Evolutionary conservation across 2,329 filamentous ascomycete species (phyloP).

Genomic region (Ascomycota sp.): DNA sequence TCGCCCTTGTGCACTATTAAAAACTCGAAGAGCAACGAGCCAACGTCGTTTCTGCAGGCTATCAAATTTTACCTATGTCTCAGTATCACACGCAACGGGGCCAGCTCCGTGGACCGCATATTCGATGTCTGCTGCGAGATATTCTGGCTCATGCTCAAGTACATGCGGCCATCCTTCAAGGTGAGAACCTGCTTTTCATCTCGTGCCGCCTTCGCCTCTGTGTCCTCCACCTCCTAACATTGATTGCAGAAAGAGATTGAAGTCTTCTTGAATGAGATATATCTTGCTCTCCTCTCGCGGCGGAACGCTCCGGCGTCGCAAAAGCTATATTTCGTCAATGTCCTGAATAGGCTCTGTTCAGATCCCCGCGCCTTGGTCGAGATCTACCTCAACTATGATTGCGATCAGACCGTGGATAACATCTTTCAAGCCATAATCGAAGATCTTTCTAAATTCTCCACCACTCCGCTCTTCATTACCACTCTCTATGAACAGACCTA

Average conservation of each 20-base stretch:
- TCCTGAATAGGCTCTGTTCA: slow-evolving; percentile 64
- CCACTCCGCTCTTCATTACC: slow-evolving; percentile 54
- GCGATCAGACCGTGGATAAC: slow-evolving; percentile 86
- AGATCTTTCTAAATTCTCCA: slow-evolving; percentile 75
- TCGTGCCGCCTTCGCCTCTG: neutral
- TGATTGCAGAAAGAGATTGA: slow-evolving; percentile 68
- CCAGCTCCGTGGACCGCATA: slow-evolving; percentile 75
- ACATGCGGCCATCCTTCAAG: slow-evolving; percentile 86
- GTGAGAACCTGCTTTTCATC: slow-evolving; percentile 18
- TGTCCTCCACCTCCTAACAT: slow-evolving; percentile 7
- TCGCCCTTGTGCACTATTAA: slow-evolving; percentile 83
- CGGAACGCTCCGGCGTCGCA: slow-evolving; percentile 72
- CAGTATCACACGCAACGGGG: slow-evolving; percentile 83
- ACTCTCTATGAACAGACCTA: slow-evolving; percentile 67
- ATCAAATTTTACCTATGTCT: slow-evolving; percentile 94
- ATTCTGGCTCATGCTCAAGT: slow-evolving; percentile 93
- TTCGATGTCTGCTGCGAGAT: slow-evolving; percentile 95
- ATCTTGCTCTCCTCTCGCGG: slow-evolving; percentile 76
- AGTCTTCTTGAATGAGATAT: slow-evolving; percentile 94
- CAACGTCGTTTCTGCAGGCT: slow-evolving; percentile 80
- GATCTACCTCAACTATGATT: slow-evolving; percentile 95
- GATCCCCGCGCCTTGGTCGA: slow-evolving; percentile 84
- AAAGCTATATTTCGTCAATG: slow-evolving; percentile 76
- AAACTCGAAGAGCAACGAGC: slow-evolving; percentile 72
- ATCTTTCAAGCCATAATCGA: slow-evolving; percentile 93